phyloP scores from a whole-genome alignment of 805 yeast species.

The Saccharomycopsis lassenensis region DNA sequence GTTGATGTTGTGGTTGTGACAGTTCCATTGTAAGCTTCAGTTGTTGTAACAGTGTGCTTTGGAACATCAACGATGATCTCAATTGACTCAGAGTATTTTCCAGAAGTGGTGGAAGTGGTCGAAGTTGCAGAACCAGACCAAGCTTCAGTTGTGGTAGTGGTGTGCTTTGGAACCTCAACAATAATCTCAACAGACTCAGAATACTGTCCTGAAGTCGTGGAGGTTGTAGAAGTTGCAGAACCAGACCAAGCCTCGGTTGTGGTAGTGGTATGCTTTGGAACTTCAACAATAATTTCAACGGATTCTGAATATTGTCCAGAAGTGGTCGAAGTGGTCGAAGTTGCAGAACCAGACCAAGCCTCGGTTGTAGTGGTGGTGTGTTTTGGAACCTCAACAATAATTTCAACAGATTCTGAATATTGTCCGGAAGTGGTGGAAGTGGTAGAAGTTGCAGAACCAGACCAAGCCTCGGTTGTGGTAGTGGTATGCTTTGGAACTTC shows the following conservation, averaged over 20 bases:
- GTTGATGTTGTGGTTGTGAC: slow-evolving; percentile 1
- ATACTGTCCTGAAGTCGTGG: not conserved
- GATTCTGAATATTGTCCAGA: no score
- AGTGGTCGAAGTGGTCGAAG: slow-evolving; percentile 1
- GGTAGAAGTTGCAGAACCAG: slow-evolving; percentile 1
- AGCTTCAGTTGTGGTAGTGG: slow-evolving; percentile 2
- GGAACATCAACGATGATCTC: slow-evolving; percentile 7
- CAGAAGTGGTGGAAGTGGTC: slow-evolving; percentile 1
- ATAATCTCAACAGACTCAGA: not conserved
- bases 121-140: slow-evolving; percentile 6
- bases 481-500: slow-evolving; percentile 3
- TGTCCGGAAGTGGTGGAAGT: slow-evolving; percentile 1
- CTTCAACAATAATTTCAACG: not conserved
- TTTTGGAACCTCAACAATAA: not conserved
- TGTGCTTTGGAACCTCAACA: not conserved
- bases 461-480: slow-evolving; percentile 5
- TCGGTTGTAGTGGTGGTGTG: not conserved
- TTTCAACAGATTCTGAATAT: not conserved
- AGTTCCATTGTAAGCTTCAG: no score
- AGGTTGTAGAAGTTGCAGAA: not conserved
- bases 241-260: slow-evolving; percentile 7
- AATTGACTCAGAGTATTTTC: not conserved
- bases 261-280: slow-evolving; percentile 1
- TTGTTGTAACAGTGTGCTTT: not conserved
- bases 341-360: slow-evolving; percentile 10